A percentile compares a stretch with the other conserved stretches of the same genome.
These are phyloP conservation scores for Wallacemonas rigidus DNA, from an alignment of 208 protist species.

Conservation along the genomic window DNA sequence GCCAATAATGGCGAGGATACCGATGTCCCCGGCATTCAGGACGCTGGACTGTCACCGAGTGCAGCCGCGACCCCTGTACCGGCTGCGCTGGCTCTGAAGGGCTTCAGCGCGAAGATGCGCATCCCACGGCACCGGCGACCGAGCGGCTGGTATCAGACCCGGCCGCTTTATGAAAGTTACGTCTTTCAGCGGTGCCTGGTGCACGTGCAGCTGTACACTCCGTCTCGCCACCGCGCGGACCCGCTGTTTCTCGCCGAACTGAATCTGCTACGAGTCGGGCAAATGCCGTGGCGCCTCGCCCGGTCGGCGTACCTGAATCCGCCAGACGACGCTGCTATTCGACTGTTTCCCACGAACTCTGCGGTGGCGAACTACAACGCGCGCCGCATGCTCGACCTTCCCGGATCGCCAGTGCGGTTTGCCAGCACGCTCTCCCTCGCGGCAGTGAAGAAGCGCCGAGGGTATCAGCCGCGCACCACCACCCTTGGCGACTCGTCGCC, in stretches of 20 bases:
- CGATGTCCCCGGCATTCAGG: too few relatives aligned
- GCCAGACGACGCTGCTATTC: conserved; percentile 52
- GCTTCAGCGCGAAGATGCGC: neutral
- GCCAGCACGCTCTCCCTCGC: neutral
- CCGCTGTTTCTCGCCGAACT: conserved; percentile 55
- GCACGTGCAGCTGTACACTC: conserved; percentile 59
- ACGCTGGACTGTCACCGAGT: too few relatives aligned
- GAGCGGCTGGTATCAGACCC: conserved; percentile 34
- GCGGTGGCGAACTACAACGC: conserved; percentile 72
- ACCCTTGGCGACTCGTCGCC: too few relatives aligned
- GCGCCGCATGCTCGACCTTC: conserved; percentile 65
- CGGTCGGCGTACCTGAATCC: conserved; percentile 66
- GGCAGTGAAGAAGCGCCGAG: neutral
- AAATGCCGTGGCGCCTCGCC: conserved; percentile 61
- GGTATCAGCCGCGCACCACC: neutral
- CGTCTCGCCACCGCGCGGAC: conserved; percentile 53
- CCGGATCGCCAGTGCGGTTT: conserved; percentile 27
- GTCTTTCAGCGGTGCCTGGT: conserved; percentile 64
- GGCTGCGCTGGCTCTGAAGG: neutral
- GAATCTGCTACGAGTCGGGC: conserved; percentile 61
- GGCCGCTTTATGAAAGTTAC: conserved; percentile 68
- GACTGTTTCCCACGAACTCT: conserved; percentile 65
- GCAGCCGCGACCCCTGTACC: neutral
- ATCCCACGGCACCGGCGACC: neutral
- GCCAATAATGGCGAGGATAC: too few relatives aligned